phyloP scores from a whole-genome alignment of 352 stramenopile species.

The Hyaloperonospora brassicae region DNA sequence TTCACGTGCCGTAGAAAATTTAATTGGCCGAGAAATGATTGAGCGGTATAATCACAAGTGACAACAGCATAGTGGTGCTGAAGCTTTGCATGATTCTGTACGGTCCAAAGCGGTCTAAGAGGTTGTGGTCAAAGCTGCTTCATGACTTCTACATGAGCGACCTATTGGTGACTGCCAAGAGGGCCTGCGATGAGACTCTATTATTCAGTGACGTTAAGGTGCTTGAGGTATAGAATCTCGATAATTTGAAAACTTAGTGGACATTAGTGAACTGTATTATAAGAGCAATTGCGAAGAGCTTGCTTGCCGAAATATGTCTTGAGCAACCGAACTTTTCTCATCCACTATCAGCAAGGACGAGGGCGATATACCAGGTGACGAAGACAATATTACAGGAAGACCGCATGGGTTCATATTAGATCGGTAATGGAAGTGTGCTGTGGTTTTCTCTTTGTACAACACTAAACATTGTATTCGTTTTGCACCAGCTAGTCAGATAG shows the following conservation, averaged over 20 bases:
- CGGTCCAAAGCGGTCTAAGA: background rate
- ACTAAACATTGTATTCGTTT: too few species aligned
- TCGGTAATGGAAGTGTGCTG: too few species aligned
- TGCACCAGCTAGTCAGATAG: too few species aligned
- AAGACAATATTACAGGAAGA: too few species aligned
- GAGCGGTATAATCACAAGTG: too few species aligned
- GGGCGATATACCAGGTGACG: constrained; percentile 1
- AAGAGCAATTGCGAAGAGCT: background rate
- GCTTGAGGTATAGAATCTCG: background rate
- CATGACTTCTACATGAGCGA: background rate
- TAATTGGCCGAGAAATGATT: too few species aligned
- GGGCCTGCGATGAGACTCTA: background rate
- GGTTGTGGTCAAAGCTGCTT: background rate
- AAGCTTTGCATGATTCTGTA: background rate
- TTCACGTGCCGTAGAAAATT: too few species aligned
- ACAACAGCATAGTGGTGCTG: background rate
- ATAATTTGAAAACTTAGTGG: background rate
- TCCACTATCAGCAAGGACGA: background rate
- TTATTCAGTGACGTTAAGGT: background rate
- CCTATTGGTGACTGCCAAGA: background rate
- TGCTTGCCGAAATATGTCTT: background rate
- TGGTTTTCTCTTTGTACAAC: too few species aligned
- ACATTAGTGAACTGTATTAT: background rate
- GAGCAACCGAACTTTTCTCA: background rate
- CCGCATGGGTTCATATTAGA: too few species aligned